A percentile compares a stretch with the other conserved stretches of the same genome.
Conservation (phyloP, 352 stramenopile genomes). For the Globisporangium perplexum region DNA sequence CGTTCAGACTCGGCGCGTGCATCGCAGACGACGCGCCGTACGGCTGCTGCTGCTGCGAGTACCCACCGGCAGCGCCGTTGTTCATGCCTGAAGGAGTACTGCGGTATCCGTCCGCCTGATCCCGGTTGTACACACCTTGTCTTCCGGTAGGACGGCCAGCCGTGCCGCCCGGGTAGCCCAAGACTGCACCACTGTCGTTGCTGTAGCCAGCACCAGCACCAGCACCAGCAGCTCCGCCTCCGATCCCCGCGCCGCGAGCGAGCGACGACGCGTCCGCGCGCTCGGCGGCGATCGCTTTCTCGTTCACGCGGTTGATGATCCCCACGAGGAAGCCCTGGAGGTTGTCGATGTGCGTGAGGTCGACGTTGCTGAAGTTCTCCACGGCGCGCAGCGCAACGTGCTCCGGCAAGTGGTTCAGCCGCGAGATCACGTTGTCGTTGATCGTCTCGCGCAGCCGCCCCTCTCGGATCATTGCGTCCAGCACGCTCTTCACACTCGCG, state of each 20-base stretch:
- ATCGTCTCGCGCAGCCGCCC: slow-evolving; percentile 48
- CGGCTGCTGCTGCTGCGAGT: slow-evolving; percentile 6
- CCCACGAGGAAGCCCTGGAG: slow-evolving; percentile 76
- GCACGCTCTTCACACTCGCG: slow-evolving; percentile 29
- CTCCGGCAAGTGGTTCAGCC: slow-evolving; percentile 64
- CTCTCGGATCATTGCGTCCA: slow-evolving; percentile 53
- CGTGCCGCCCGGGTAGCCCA: slow-evolving; percentile 5
- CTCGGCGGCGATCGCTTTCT: slow-evolving; percentile 41
- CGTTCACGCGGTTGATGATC: slow-evolving; percentile 81
- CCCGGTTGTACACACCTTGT: slow-evolving; percentile 3
- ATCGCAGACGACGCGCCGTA: background rate
- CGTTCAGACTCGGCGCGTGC: background rate
- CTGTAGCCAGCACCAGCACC: background rate
- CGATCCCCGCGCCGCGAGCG: background rate
- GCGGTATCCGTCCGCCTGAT: slow-evolving; percentile 18
- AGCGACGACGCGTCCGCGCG: background rate
- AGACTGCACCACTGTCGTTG: background rate
- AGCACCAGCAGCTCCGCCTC: background rate
- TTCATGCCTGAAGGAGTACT: slow-evolving; percentile 9
- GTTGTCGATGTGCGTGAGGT: slow-evolving; percentile 71
- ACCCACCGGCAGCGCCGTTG: slow-evolving; percentile 6
- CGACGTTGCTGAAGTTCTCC: slow-evolving; percentile 74
- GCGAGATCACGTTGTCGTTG: slow-evolving; percentile 73
- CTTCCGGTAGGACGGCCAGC: background rate
- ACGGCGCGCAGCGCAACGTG: slow-evolving; percentile 54